Evolutionary conservation across 805 yeast species (phyloP), one percentile per base, ranked within the genome.

Genomic region (Ogataea angusta): DNA sequence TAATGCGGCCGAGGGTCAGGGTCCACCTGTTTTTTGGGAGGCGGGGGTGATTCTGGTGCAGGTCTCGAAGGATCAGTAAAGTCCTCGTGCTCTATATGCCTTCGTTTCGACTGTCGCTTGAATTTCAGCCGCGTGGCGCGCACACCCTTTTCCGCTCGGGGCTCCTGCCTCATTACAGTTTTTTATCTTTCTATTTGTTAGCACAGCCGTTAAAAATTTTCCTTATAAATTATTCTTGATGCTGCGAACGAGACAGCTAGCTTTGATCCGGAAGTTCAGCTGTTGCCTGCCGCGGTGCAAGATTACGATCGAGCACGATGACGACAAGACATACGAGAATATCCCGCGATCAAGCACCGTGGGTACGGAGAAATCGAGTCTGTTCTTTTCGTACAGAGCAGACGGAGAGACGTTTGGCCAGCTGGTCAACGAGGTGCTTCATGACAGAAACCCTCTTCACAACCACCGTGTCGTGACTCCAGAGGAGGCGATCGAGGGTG

Each of bases 351-450:
- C 49, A 8, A 38, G 52, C 19, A 43, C 56, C 12, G 53, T 64
- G 3, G 46, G 51, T 1, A 29, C 42, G 5, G 56, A 53, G 10
- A 44, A 45, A 21, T 51, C 64, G 2, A 46, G 55, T 4, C 32
- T 68, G 10, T 54, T 58, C 4, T 69, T 55, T 49, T 66, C 70
- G 1, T 62, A 66, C 39, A 47, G 67, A 26, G 54, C 63, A 17
- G 64, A 62, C 10, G 65, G 70, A 14, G 70, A 68, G 42, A 59
- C 66, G 0, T 69, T 67, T 59, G 75, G 74, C 0, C 73, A 67
- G 40, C 53, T 69, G 1, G 73, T 69, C 7, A 59, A 63, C 36
- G 69, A 62, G 40, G 59, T 57, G 9, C 52, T 60, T 19, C 60
- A 67, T 32, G 70, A 64, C 18, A 39, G 63, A 19, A 57, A 62